Conservation (phyloP, 306 rosid genomes). For the Acacia confusa region DNA sequence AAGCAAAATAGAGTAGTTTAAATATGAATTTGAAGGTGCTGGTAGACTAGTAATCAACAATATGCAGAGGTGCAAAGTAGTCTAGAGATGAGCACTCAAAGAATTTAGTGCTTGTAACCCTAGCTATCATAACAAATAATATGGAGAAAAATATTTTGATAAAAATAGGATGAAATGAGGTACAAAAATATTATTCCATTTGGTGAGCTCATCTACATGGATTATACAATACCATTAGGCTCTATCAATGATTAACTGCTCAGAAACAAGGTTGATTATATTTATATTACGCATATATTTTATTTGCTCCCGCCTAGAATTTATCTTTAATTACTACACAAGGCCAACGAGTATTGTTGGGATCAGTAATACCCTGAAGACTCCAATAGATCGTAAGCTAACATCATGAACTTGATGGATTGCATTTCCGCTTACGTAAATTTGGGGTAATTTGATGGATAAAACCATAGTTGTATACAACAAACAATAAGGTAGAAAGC, state of each 20-base stretch:
- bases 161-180: background rate
- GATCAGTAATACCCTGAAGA: background rate
- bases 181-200: background rate
- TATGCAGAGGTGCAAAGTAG: background rate
- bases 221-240: background rate
- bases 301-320: background rate
- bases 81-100: background rate
- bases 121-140: background rate
- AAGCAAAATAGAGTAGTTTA: background rate
- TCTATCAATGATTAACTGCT: background rate
- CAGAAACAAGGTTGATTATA: background rate
- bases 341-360: background rate
- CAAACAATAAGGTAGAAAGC: background rate
- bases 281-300: background rate
- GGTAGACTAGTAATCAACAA: background rate
- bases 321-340: background rate
- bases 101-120: background rate
- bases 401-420: background rate
- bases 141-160: no score
- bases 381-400: background rate
- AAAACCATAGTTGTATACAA: background rate
- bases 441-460: background rate
- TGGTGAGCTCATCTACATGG: background rate
- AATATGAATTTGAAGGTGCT: background rate
- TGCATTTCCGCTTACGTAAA: background rate